These are phyloP conservation scores for Hemisphaericaspora xylanilytica DNA, from an alignment of 1,139 yeast species.

Conservation along the genomic window DNA sequence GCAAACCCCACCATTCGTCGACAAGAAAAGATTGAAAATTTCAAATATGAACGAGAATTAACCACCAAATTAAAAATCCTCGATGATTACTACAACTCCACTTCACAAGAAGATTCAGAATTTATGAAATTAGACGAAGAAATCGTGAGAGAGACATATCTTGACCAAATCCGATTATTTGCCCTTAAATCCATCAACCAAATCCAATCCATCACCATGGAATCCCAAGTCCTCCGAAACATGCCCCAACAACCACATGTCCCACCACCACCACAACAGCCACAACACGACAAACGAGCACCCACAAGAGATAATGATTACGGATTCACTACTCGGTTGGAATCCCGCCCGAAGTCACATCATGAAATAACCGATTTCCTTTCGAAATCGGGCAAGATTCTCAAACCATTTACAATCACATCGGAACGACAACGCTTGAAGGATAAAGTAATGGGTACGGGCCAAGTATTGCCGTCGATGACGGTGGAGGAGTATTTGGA, in stretches of 20 bases:
- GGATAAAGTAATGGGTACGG: conserved; percentile 80
- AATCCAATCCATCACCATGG: conserved; percentile 57
- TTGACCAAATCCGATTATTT: conserved; percentile 53
- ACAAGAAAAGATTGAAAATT: conserved; percentile 70
- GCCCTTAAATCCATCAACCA: conserved; percentile 53
- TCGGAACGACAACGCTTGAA: conserved; percentile 56
- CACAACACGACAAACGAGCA: conserved; percentile 14
- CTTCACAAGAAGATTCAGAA: conserved; percentile 24
- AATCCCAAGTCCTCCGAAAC: conserved; percentile 47
- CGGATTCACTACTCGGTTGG: conserved; percentile 56
- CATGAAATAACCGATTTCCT: conserved; percentile 37
- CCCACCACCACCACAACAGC: conserved; percentile 12
- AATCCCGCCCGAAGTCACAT: conserved; percentile 34
- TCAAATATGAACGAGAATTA: conserved; percentile 57
- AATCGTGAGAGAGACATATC: conserved; percentile 48
- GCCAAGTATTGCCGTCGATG: conserved; percentile 93
- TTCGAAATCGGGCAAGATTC: conserved; percentile 69
- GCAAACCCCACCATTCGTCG: conserved; percentile 55
- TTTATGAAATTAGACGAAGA: conserved; percentile 58
- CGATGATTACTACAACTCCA: conserved; percentile 24
- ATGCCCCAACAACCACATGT: conserved; percentile 2
- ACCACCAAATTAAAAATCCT: conserved; percentile 39
- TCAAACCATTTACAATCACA: conserved; percentile 82
- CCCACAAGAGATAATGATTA: conserved; percentile 23
- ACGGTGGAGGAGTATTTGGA: conserved; percentile 89